These are phyloP conservation scores for Hansenula lynferdii DNA, from an alignment of 1,139 yeast genomes.

Conservation along the genomic window DNA sequence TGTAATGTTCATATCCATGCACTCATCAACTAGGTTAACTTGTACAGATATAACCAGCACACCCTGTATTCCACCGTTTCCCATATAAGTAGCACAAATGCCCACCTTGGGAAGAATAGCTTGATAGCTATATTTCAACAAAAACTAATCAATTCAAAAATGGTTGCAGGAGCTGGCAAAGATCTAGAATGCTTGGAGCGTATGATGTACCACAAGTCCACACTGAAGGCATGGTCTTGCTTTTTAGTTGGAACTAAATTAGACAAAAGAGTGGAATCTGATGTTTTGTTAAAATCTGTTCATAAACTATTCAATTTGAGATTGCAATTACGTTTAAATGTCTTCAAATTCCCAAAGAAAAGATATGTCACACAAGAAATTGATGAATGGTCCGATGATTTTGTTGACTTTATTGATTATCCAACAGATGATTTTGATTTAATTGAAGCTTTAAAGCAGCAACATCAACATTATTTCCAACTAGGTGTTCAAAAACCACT, in stretches of 20 bases:
- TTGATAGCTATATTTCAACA: no score
- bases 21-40: no score
- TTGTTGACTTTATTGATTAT: constrained; percentile 10
- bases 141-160: neutral
- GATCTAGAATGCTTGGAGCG: neutral
- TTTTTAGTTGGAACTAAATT: constrained; percentile 12
- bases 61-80: no score
- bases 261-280: constrained; percentile 15
- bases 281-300: constrained; percentile 15
- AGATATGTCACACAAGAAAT: constrained; percentile 5
- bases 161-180: neutral
- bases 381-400: constrained; percentile 10
- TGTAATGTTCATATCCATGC: no score
- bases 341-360: constrained; percentile 14
- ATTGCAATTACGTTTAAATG: constrained; percentile 7
- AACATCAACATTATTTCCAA: constrained; percentile 7
- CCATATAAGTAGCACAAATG: no score
- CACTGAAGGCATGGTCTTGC: constrained; percentile 21
- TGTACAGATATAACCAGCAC: no score
- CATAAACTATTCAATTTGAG: constrained; percentile 6
- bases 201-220: neutral
- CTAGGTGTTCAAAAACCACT: constrained; percentile 3
- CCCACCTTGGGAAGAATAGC: neutral
- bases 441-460: constrained; percentile 2
- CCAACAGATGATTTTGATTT: constrained; percentile 6